phyloP scores from a whole-genome alignment of 116 monocot species.

The Trichopus zeylanicus region DNA sequence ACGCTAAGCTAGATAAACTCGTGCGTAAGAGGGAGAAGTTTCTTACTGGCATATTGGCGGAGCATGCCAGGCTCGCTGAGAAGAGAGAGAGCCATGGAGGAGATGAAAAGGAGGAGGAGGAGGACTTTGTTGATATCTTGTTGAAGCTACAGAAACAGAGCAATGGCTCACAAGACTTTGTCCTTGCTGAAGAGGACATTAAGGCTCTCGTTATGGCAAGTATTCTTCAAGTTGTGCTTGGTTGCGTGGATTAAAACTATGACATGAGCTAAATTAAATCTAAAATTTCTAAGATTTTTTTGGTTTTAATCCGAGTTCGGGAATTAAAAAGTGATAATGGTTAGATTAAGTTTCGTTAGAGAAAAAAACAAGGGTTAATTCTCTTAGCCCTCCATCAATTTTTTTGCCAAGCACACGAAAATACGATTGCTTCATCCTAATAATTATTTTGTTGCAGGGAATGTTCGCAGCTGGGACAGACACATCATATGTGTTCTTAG shows the following conservation, averaged over 20 bases:
- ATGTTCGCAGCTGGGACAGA: conserved; percentile 12
- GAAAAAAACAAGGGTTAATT: too few species aligned
- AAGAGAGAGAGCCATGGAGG: not conserved
- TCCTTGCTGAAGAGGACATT: conserved; percentile 11
- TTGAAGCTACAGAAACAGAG: conserved; percentile 3
- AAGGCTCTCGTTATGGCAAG: conserved; percentile 10
- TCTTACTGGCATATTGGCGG: conserved; percentile 3
- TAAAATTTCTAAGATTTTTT: too few species aligned
- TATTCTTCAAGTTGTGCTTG: too few species aligned
- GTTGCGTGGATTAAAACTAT: too few species aligned
- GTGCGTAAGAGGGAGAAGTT: conserved; percentile 1
- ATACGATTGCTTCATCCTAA: too few species aligned
- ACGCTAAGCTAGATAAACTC: not conserved
- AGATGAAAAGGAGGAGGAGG: not conserved
- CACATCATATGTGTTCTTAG: conserved; percentile 1
- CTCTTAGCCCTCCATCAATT: too few species aligned
- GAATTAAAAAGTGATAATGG: too few species aligned
- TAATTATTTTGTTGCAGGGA: conserved; percentile 11
- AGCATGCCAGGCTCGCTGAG: not conserved
- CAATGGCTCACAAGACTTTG: not conserved
- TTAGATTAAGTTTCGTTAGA: too few species aligned
- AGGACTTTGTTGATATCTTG: conserved; percentile 20
- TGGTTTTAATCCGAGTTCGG: too few species aligned
- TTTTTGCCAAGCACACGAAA: too few species aligned
- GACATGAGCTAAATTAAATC: too few species aligned